phyloP scores from a whole-genome alignment of 2,329 filamentous ascomycete species.

The Penicillium hordei region DNA sequence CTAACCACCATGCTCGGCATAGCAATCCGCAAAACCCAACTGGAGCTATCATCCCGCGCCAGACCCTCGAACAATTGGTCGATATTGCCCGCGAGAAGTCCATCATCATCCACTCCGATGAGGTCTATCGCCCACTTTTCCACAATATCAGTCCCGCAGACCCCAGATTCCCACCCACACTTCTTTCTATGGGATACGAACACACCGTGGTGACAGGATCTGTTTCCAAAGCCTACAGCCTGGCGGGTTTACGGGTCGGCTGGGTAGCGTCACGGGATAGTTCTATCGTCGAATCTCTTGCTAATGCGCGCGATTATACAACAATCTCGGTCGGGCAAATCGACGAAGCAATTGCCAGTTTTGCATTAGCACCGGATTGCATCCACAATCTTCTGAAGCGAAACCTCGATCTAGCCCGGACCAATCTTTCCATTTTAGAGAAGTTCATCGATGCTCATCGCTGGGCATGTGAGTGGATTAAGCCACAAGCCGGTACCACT shows the following conservation, averaged over 20 bases:
- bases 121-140: slow-evolving; percentile 83
- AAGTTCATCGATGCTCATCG: slow-evolving; percentile 65
- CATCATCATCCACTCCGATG: slow-evolving; percentile 71
- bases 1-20: not conserved
- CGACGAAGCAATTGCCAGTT: slow-evolving; percentile 75
- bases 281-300: slow-evolving; percentile 63
- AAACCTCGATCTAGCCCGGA: slow-evolving; percentile 66
- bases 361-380: slow-evolving; percentile 65
- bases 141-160: slow-evolving; percentile 62
- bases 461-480: slow-evolving; percentile 67
- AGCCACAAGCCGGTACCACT: slow-evolving; percentile 75
- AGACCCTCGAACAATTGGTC: slow-evolving; percentile 61
- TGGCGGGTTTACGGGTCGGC: slow-evolving; percentile 78
- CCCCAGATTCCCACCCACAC: slow-evolving; percentile 62
- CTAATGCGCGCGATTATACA: slow-evolving; percentile 73
- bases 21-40: slow-evolving; percentile 72
- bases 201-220: slow-evolving; percentile 73
- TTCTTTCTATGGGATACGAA: slow-evolving; percentile 69
- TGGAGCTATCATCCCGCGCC: slow-evolving; percentile 65
- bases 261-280: slow-evolving; percentile 73
- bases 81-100: slow-evolving; percentile 61
- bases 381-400: slow-evolving; percentile 63
- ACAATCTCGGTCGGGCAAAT: slow-evolving; percentile 82
- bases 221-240: slow-evolving; percentile 80
- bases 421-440: slow-evolving; percentile 66